Conservation (phyloP, 192 early-diverging fungal species). For the Martensiomyces pterosporus region DNA sequence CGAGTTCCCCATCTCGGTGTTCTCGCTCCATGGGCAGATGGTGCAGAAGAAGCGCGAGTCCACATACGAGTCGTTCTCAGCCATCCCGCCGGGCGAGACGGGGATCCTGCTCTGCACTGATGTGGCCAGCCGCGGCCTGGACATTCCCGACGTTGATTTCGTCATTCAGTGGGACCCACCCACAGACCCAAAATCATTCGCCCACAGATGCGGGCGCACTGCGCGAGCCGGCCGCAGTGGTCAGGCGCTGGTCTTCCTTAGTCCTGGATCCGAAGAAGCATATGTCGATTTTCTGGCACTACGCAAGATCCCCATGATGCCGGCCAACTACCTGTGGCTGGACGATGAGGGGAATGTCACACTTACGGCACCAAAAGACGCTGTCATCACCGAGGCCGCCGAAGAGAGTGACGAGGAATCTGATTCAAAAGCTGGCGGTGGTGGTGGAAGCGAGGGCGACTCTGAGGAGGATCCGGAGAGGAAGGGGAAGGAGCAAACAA, state of each 20-base stretch:
- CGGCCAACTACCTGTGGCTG: slow-evolving; percentile 49
- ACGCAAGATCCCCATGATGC: slow-evolving; percentile 80
- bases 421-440: neutral
- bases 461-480: slow-evolving; percentile 11
- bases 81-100: slow-evolving; percentile 57
- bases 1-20: slow-evolving; percentile 22
- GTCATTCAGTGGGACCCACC: slow-evolving; percentile 95
- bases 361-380: slow-evolving; percentile 21
- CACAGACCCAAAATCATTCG: slow-evolving; percentile 92
- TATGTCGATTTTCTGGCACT: slow-evolving; percentile 85
- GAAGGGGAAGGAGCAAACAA: slow-evolving; percentile 12
- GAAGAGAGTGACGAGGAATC: slow-evolving; percentile 12
- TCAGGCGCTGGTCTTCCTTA: slow-evolving; percentile 80
- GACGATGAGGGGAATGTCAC: slow-evolving; percentile 27
- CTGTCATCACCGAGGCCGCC: slow-evolving; percentile 1
- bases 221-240: slow-evolving; percentile 84
- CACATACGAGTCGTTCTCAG: slow-evolving; percentile 71
- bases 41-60: slow-evolving; percentile 78
- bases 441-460: neutral
- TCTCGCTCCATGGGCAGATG: slow-evolving; percentile 91
- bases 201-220: slow-evolving; percentile 93
- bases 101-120: slow-evolving; percentile 92
- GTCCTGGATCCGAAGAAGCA: slow-evolving; percentile 77
- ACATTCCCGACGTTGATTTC: slow-evolving; percentile 93
- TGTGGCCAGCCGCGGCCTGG: slow-evolving; percentile 91